A percentile compares a stretch with the other conserved stretches of the same genome.
Conservation (phyloP, 1,139 yeast genomes). For the Kodamaea ohmeri region DNA sequence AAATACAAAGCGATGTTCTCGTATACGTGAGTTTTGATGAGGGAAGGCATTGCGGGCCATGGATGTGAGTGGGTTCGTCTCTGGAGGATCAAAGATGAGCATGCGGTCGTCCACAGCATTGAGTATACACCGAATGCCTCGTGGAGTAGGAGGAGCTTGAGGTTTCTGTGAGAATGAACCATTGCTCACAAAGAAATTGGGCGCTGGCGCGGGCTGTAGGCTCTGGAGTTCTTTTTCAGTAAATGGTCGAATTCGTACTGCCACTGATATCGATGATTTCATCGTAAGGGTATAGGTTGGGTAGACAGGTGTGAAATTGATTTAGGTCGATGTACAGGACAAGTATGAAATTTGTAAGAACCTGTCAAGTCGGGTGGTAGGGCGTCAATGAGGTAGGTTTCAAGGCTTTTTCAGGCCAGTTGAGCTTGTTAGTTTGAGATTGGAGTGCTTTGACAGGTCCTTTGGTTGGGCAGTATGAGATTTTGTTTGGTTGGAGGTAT, state of each 20-base stretch:
- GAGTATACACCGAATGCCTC: slow-evolving; percentile 67
- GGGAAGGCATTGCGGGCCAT: slow-evolving; percentile 62
- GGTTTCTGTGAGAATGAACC: slow-evolving; percentile 43
- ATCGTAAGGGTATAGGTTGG: too few species aligned
- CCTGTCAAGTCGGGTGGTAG: too few species aligned
- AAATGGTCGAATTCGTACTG: slow-evolving; percentile 85
- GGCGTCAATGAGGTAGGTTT: too few species aligned
- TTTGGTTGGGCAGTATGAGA: too few species aligned
- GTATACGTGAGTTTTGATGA: slow-evolving; percentile 45
- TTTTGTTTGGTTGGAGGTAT: too few species aligned
- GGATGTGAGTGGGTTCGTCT: slow-evolving; percentile 60
- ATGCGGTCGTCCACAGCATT: slow-evolving; percentile 85
- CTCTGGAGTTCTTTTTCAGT: slow-evolving; percentile 54
- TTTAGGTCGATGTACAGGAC: too few species aligned
- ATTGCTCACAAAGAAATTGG: slow-evolving; percentile 52
- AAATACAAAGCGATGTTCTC: slow-evolving; percentile 81
- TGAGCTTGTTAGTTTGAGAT: too few species aligned
- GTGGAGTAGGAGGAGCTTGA: slow-evolving; percentile 26
- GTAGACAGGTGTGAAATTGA: too few species aligned
- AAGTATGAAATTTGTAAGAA: too few species aligned
- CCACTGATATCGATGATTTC: slow-evolving; percentile 72
- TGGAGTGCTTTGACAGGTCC: too few species aligned
- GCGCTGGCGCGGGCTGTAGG: slow-evolving; percentile 36
- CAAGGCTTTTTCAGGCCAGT: too few species aligned
- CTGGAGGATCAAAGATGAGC: slow-evolving; percentile 88